These are phyloP conservation scores for Pugionium cornutum DNA, from an alignment of 345 rosid genomes.

Conservation along the genomic window DNA sequence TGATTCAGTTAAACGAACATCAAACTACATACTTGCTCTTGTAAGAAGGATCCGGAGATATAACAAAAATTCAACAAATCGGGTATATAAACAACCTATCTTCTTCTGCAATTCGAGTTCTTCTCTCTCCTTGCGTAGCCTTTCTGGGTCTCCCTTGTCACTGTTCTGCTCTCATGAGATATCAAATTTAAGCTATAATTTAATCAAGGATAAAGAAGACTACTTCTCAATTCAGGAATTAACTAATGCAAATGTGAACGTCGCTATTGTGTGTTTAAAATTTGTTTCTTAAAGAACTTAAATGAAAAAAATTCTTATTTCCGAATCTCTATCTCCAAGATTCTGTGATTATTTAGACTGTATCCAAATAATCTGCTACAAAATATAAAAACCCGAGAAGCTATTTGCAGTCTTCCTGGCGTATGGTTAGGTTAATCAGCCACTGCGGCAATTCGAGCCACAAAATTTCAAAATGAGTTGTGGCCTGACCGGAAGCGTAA, in stretches of 20 bases:
- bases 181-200: conserved; percentile 23
- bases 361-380: conserved; percentile 18
- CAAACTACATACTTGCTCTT: background rate
- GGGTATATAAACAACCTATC: conserved; percentile 56
- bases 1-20: background rate
- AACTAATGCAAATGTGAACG: conserved; percentile 1
- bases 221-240: background rate
- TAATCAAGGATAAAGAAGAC: conserved; percentile 18
- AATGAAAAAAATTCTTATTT: background rate
- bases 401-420: background rate
- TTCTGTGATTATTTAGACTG: background rate
- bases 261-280: background rate
- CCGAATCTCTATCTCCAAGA: background rate
- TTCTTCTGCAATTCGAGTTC: conserved; percentile 72
- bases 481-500: conserved; percentile 5
- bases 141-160: conserved; percentile 71
- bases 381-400: background rate
- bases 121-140: conserved; percentile 76
- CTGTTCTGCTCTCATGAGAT: conserved; percentile 53
- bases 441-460: background rate
- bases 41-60: background rate
- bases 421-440: background rate
- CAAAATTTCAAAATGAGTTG: background rate
- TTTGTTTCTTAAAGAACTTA: background rate
- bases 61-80: background rate